Percentiles rank a stretch among this genome's conserved stretches.
These are phyloP conservation scores for Malassezia obtusa DNA, from an alignment of 1,284 basidiomycete genomes.

Conservation along the genomic window DNA sequence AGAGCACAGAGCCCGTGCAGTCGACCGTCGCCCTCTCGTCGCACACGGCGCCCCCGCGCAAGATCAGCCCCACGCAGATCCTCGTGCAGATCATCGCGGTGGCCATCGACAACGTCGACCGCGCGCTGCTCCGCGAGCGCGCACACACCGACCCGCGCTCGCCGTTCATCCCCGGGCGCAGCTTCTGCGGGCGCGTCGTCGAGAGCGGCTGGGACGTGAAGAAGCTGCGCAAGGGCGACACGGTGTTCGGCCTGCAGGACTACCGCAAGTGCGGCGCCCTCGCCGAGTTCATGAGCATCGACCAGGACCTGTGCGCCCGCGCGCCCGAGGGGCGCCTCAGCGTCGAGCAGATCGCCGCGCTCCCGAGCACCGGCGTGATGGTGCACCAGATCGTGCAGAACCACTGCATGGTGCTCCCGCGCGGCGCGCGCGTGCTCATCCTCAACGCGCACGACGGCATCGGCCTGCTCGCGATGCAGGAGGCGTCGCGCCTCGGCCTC, in stretches of 20 bases:
- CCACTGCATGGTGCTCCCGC: constrained; percentile 44
- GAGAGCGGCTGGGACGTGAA: constrained; percentile 49
- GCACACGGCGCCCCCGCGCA: constrained; percentile 46
- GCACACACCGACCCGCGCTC: constrained; percentile 40
- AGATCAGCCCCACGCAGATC: constrained; percentile 46
- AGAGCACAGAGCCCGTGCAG: constrained; percentile 13
- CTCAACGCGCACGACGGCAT: constrained; percentile 50
- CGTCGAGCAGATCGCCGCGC: constrained; percentile 49
- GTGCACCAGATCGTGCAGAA: constrained; percentile 49
- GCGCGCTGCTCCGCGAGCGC: constrained; percentile 43
- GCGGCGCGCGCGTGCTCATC: constrained; percentile 48
- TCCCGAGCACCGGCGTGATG: constrained; percentile 48
- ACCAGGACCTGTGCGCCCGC: constrained; percentile 47
- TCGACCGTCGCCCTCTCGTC: constrained; percentile 32
- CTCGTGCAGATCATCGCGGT: constrained; percentile 49
- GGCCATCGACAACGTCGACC: constrained; percentile 48
- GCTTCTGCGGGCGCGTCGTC: constrained; percentile 49
- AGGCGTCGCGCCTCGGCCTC: constrained; percentile 46
- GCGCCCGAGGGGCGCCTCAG: constrained; percentile 47
- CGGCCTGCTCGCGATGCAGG: constrained; percentile 49
- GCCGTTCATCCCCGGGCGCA: constrained; percentile 49
- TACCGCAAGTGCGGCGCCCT: constrained; percentile 48
- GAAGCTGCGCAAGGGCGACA: constrained; percentile 48
- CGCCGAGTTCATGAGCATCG: constrained; percentile 48
- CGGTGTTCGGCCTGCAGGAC: constrained; percentile 50